Base-by-base conservation (phyloP, 2,329 filamentous ascomycete genomes). In the Fusarium agapanthi region DNA sequence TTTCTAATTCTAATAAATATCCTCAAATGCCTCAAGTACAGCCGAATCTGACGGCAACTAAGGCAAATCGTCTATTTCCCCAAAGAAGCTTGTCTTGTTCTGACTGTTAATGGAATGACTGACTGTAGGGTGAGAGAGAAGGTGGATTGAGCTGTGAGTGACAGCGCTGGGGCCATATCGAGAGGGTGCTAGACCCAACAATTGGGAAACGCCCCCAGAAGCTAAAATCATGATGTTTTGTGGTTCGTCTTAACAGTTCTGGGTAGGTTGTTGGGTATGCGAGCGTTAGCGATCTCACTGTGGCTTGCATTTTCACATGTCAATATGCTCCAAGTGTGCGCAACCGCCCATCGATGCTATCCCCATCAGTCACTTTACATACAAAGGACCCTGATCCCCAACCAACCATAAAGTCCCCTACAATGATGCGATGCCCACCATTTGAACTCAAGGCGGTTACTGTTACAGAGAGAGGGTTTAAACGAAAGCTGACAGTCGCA, bases 391-490 rank as follows among this genome's bases (percentile, higher is more conserved):
- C 57, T 53, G 50, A 48, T 26, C 69, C 54, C 45, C 64, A 61
- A 65, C 69, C 69, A 72, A 72, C 55, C 51, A 72, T n/a, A 55
- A 54, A 24, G 24, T 43, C 24, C 58, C 69, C 59, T 69, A 43
- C 16, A 37, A 69, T 65, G 61, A 63, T 71, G 61, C 44, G 55
- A 58, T 58, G 30, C 30, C 69, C 32, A 65, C 68, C 51, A 34
- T 26, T 40, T 13, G 28, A 28, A n/a, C 28, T 58, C 20, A 59
- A 28, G 30, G 20, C 40, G 40, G 59, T 61, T 65, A 35, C 51
- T 37, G 54, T 35, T 61, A 44, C 60, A 60, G 32, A 34, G 15
- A 34, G 32, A 34, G 32, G 32, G 32, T 32, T 32, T 14, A 20
- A 44, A 38, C 28, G 20, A 32, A 53, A 53, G 62, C 54, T 67